Evolutionary conservation across 768 basidiomycete genomes (phyloP).

Genomic region (Macrolepiota dolichaula): DNA sequence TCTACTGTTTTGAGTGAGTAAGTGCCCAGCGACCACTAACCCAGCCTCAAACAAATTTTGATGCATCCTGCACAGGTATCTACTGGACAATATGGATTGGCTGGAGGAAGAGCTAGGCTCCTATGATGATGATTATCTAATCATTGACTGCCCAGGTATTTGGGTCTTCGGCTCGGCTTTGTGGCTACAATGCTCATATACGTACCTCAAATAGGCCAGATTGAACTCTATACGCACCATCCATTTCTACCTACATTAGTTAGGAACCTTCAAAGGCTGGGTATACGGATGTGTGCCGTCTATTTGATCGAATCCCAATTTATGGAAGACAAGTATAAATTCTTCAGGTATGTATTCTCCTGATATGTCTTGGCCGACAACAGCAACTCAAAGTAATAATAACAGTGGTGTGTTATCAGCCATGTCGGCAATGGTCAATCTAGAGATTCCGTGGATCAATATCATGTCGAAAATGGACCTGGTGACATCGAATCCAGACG

Average conservation of each 20-base stretch:
- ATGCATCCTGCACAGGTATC: conserved; percentile 57
- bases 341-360: conserved; percentile 66
- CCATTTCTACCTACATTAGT: conserved; percentile 92
- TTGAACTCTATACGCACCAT: conserved; percentile 98
- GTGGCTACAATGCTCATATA: not conserved
- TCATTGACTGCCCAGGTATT: conserved; percentile 89
- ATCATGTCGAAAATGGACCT: conserved; percentile 99
- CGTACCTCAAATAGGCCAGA: conserved; percentile 64
- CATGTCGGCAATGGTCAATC: conserved; percentile 98
- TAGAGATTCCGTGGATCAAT: conserved; percentile 97
- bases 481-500: conserved; percentile 65
- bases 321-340: conserved; percentile 99
- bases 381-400: conserved; percentile 4
- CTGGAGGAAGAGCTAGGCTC: conserved; percentile 93
- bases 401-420: conserved; percentile 89
- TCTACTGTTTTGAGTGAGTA: conserved; percentile 99
- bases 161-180: not conserved
- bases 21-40: conserved; percentile 30
- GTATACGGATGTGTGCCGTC: conserved; percentile 82
- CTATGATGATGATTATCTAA: conserved; percentile 93
- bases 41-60: not conserved
- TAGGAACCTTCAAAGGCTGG: conserved; percentile 67
- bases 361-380: not conserved
- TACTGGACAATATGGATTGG: conserved; percentile 98
- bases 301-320: conserved; percentile 98